Base-by-base conservation (phyloP, 352 stramenopile species). In the Peronosclerospora sorghi region DNA sequence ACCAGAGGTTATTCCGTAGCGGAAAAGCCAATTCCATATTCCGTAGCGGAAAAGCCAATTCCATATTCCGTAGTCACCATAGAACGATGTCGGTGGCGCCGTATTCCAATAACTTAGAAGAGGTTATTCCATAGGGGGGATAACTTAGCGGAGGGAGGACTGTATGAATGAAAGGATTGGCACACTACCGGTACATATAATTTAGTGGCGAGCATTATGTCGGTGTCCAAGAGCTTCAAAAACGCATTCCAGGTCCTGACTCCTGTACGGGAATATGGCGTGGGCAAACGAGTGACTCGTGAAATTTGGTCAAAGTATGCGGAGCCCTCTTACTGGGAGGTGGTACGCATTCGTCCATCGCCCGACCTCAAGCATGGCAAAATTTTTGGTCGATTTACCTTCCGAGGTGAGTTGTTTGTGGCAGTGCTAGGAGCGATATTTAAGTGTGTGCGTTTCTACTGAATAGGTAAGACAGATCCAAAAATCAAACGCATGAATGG, bases 321-420 rank as follows among this genome's bases (percentile, higher is more conserved):
- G 6, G 78, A 84, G 59, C 66, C 75, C 12, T 83, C 71, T 15
- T 88, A 71, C 56, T 85, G 77, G 68, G 78, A 91, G 57, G 70
- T 91, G 50, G 85, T 80, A 58, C 74, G 78, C 50, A 63, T 91
- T 24, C 67, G 58, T 24, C 78, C 78, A 26, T 79, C 78, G 35
- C 47, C 44, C 1, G 78, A 91, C 56, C 72, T 91, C 46, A 86
- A 84, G 65, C 78, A 91, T 62, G 78, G 78, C 66, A 91, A 91
- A 64, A 73, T 78, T 24, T 91, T 73, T 56, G 78, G 78, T 56
- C 55, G 59, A 45, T 76, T 88, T 52, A 88, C 75, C 8, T 91
- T 88, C 57, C 78, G 78, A 28, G 78, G 75, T 86, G 53, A 51
- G 70, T 77, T 51, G 20, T 34, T 15, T 9, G 9, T 13, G 4